These are phyloP conservation scores for Ascoidea tarda DNA, from an alignment of 805 yeast genomes.

Conservation along the genomic window DNA sequence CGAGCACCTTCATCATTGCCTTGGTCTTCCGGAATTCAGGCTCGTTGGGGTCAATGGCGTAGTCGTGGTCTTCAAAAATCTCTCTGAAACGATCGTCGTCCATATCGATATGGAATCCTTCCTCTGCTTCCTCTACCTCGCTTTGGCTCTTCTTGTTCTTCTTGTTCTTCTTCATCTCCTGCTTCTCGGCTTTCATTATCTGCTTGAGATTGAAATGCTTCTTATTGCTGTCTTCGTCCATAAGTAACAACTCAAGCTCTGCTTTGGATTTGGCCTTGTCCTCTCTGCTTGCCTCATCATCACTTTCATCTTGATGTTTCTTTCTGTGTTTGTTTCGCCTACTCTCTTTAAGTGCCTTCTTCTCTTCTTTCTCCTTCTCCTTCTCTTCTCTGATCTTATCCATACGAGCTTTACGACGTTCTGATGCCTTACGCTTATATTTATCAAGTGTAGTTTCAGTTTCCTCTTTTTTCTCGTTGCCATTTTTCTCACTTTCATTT, in stretches of 20 bases:
- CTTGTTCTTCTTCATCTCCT: conserved; percentile 33
- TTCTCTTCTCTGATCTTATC: conserved; percentile 56
- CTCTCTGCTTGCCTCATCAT: conserved; percentile 16
- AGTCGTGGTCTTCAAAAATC: conserved; percentile 73
- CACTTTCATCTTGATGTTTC: conserved; percentile 11
- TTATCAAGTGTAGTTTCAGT: conserved; percentile 70
- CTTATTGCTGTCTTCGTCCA: conserved; percentile 31
- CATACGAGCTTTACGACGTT: conserved; percentile 76
- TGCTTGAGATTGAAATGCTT: conserved; percentile 76
- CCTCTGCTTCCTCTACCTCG: conserved; percentile 30
- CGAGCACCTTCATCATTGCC: conserved; percentile 72
- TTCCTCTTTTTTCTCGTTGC: conserved; percentile 24
- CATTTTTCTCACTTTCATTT: conserved; percentile 17
- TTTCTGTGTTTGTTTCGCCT: conserved; percentile 17
- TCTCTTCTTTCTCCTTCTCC: conserved; percentile 35
- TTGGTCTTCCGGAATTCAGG: conserved; percentile 83
- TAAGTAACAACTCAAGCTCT: conserved; percentile 59
- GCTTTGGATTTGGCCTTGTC: conserved; percentile 36
- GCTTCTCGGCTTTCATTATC: conserved; percentile 59
- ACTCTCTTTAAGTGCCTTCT: conserved; percentile 26
- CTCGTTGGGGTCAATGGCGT: conserved; percentile 86
- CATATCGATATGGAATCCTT: conserved; percentile 50
- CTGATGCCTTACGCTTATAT: conserved; percentile 80
- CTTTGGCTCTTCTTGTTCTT: conserved; percentile 33
- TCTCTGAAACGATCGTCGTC: conserved; percentile 78